Percentiles rank a stretch among this genome's conserved stretches.
phyloP scores from a whole-genome alignment of 2,329 filamentous ascomycete genomes.

The Fusarium proliferatum region DNA sequence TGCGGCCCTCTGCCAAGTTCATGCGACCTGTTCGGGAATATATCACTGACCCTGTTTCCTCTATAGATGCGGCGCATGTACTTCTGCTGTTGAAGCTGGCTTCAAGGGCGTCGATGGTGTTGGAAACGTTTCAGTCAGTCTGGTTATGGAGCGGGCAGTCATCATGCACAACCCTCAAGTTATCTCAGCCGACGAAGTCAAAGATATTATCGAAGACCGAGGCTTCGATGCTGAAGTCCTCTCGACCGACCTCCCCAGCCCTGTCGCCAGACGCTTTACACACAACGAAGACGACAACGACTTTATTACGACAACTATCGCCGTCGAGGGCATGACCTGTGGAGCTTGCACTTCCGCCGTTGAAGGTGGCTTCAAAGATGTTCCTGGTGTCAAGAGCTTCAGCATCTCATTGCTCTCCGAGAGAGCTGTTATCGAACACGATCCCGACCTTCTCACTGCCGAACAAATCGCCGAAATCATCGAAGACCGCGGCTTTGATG shows the following conservation, averaged over 20 bases:
- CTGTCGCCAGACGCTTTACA: conserved; percentile 55
- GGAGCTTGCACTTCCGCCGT: conserved; percentile 89
- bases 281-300: conserved; percentile 54
- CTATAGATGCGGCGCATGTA: conserved; percentile 89
- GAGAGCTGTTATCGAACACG: conserved; percentile 86
- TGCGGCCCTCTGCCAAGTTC: background rate
- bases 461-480: conserved; percentile 69
- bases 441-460: conserved; percentile 64
- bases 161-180: conserved; percentile 85
- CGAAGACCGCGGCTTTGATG: conserved; percentile 82
- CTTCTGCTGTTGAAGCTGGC: conserved; percentile 91
- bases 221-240: conserved; percentile 93
- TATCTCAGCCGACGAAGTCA: conserved; percentile 79
- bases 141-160: conserved; percentile 97
- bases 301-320: conserved; percentile 77
- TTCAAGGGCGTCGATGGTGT: conserved; percentile 86
- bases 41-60: conserved; percentile 45
- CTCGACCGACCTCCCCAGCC: conserved; percentile 78
- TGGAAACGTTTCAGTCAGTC: conserved; percentile 87
- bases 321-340: conserved; percentile 90
- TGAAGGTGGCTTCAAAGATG: conserved; percentile 81
- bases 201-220: conserved; percentile 88
- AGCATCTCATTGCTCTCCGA: conserved; percentile 87
- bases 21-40: conserved; percentile 8
- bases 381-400: conserved; percentile 78